Conservation (phyloP, 768 basidiomycete species). For the Calocybe cyanea region DNA sequence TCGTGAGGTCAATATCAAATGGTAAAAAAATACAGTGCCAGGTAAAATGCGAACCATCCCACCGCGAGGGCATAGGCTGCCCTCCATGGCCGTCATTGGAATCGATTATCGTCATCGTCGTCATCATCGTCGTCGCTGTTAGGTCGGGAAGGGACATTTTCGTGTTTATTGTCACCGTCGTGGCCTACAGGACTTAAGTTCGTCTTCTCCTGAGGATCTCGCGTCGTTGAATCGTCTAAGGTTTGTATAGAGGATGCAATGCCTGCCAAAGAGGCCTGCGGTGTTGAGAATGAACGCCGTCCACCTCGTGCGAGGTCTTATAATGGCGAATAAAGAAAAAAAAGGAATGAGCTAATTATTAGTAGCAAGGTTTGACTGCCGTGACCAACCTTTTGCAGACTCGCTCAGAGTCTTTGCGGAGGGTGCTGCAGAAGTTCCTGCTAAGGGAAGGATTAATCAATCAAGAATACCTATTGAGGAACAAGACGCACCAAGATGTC, state of each 20-base stretch:
- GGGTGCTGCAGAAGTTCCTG: not conserved
- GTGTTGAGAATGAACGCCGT: slow-evolving; percentile 9
- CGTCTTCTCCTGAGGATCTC: not conserved
- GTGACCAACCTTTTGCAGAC: slow-evolving; percentile 12
- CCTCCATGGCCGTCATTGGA: slow-evolving; percentile 12
- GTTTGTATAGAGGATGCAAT: slow-evolving; percentile 8
- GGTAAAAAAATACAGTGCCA: slow-evolving; percentile 7
- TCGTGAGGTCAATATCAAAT: too few relatives aligned
- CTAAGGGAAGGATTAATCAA: too few relatives aligned
- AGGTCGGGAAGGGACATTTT: not conserved
- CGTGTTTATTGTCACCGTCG: not conserved
- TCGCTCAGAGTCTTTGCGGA: slow-evolving; percentile 10
- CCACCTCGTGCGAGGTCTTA: slow-evolving; percentile 15
- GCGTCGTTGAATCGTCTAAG: slow-evolving; percentile 1
- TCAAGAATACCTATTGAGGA: too few relatives aligned
- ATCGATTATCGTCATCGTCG: too few relatives aligned
- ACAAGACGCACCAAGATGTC: too few relatives aligned
- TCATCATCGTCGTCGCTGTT: too few relatives aligned
- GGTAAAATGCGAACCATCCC: slow-evolving; percentile 5
- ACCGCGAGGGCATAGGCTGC: slow-evolving; percentile 6
- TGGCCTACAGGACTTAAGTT: not conserved
- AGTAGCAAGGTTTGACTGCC: not conserved
- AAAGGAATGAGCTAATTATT: not conserved
- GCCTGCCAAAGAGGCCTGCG: slow-evolving; percentile 5
- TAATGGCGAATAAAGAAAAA: too few relatives aligned